A percentile compares a stretch with the other conserved stretches of the same genome.
These are phyloP conservation scores for Populus hybrid DNA, from an alignment of 441 rosid species.

Conservation along the genomic window DNA sequence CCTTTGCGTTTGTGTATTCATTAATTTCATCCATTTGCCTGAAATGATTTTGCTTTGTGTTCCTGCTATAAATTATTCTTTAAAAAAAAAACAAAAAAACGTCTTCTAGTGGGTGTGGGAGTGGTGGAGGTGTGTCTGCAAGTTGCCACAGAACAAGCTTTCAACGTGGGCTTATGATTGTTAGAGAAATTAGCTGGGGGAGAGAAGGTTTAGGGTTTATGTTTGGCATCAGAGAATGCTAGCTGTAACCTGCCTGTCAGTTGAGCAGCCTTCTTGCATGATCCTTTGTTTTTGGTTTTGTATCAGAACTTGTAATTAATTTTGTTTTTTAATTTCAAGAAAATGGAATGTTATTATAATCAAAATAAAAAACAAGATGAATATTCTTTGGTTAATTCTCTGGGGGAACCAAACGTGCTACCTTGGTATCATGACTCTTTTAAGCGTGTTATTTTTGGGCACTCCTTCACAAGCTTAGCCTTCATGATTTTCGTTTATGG, in stretches of 20 bases:
- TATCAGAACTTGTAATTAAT: too few relatives aligned
- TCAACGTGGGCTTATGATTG: constrained; percentile 54
- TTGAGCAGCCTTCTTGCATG: constrained; percentile 95
- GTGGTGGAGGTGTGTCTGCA: constrained; percentile 15
- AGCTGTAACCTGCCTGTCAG: constrained; percentile 96
- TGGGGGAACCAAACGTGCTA: constrained; percentile 47
- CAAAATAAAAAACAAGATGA: neutral
- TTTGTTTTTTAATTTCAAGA: constrained; percentile 4
- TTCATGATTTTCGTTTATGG: constrained; percentile 37
- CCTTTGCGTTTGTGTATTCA: neutral
- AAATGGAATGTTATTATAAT: neutral
- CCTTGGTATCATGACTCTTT: constrained; percentile 51
- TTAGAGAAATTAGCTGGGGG: constrained; percentile 18
- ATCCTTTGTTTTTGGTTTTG: constrained; percentile 31
- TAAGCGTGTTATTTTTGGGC: constrained; percentile 43
- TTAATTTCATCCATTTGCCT: neutral
- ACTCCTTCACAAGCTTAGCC: constrained; percentile 25
- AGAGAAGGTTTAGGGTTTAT: constrained; percentile 54
- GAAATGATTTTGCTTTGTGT: constrained; percentile 1
- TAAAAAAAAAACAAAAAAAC: too few relatives aligned
- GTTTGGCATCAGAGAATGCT: constrained; percentile 55
- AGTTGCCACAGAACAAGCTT: constrained; percentile 34
- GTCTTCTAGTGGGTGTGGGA: neutral
- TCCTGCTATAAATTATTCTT: neutral
- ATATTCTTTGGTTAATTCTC: constrained; percentile 10